These are phyloP conservation scores for Penstemon newberryi DNA, from an alignment of 257 asterid species.

Conservation along the genomic window DNA sequence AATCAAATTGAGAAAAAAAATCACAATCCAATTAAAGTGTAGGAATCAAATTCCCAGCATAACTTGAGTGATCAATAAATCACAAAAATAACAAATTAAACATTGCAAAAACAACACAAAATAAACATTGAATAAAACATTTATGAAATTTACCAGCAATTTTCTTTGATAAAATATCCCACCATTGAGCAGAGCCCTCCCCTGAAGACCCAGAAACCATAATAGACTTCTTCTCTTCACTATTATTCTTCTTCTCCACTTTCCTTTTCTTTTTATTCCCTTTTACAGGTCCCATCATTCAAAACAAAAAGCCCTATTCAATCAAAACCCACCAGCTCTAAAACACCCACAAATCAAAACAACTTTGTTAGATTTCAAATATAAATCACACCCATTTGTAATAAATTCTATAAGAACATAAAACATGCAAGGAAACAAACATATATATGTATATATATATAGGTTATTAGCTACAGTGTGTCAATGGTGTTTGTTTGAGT, in stretches of 20 bases:
- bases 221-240: slow-evolving; percentile 55
- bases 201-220: slow-evolving; percentile 53
- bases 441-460: slow-evolving; percentile 4
- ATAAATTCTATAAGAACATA: slow-evolving; percentile 14
- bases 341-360: slow-evolving; percentile 21
- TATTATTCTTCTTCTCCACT: slow-evolving; percentile 50
- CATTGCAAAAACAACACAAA: not conserved
- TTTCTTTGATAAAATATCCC: slow-evolving; percentile 53
- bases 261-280: slow-evolving; percentile 67
- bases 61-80: not conserved
- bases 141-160: slow-evolving; percentile 45
- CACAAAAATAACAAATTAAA: not conserved
- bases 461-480: slow-evolving; percentile 21
- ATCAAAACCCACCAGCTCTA: slow-evolving; percentile 30
- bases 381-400: slow-evolving; percentile 27
- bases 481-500: slow-evolving; percentile 3
- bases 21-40: too few species aligned
- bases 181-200: slow-evolving; percentile 70
- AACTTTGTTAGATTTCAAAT: slow-evolving; percentile 26
- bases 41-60: too few species aligned
- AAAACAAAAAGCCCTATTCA: slow-evolving; percentile 28
- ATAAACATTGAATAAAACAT: not conserved
- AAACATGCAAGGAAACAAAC: slow-evolving; percentile 27
- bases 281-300: slow-evolving; percentile 66
- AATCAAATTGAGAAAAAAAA: not conserved